Conservation (phyloP, 495 filamentous ascomycete species). For the Aspergillus steynii region DNA sequence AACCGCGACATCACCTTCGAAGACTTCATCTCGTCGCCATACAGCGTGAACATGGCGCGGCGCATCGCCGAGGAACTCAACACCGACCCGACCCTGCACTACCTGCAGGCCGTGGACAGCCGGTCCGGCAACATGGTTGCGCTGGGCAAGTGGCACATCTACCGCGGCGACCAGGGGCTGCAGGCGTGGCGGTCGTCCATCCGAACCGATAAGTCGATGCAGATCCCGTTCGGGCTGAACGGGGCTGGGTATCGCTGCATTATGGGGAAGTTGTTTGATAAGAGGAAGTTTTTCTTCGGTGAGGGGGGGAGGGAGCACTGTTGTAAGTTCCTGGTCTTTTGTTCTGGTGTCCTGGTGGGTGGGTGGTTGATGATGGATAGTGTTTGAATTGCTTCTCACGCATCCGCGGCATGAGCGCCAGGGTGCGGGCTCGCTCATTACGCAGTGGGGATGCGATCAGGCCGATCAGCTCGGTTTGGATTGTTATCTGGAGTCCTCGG, state of each 20-base stretch:
- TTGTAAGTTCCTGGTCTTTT: neutral
- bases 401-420: neutral
- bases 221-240: neutral
- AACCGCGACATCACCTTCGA: neutral
- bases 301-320: slow-evolving; percentile 3
- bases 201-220: neutral
- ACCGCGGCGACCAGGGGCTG: slow-evolving; percentile 1
- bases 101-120: neutral
- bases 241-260: neutral
- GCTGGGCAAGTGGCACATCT: slow-evolving; percentile 2
- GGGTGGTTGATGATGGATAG: neutral
- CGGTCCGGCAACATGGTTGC: neutral
- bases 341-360: neutral
- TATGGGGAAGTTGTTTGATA: slow-evolving; percentile 4
- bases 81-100: neutral
- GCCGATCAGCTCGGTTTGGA: slow-evolving; percentile 3
- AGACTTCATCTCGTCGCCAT: neutral
- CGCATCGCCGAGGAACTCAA: neutral
- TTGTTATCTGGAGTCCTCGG: slow-evolving; percentile 1
- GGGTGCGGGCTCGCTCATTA: neutral
- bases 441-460: slow-evolving; percentile 4
- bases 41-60: neutral
- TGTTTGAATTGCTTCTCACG: neutral
- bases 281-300: neutral
- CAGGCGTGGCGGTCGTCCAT: neutral